Base-by-base conservation (phyloP, 106 monocot species). In the Triglochin maritima region DNA sequence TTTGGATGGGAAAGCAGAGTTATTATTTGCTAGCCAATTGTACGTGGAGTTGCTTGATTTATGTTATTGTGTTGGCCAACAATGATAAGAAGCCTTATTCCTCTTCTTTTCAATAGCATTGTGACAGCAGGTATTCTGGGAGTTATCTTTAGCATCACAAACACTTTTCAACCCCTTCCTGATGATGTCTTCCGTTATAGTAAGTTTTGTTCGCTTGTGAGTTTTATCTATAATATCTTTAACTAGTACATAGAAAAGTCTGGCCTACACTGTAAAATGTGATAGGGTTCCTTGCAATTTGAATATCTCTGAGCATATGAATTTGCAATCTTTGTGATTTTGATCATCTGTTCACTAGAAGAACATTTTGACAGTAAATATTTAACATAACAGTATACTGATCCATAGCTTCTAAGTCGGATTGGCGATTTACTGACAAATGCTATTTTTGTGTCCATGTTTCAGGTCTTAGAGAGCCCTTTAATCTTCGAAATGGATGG, bases 101-200 rank as follows among this genome's bases (percentile, higher is more conserved):
- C 54, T 45, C 45, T 0, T 10, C 13, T 50, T 42, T 45, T 13
- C 16, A 4, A 50, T 78, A 95, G 90, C 49, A 49, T 71, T 59
- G 82, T 82, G 41, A 91, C 91, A 60, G 82, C 81, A 67, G 81
- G 67, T 46, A 80, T 96, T 50, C 64, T 96, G 47, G 88, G 90
- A n/a, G 91, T 91, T 65, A 56, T 88, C 17, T 91, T 70, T 80
- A 80, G 88, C 62, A 91, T 91, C 79, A 96, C 92, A 51, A 86
- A 78, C 51, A 71, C 81, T 9, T 98, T 92, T 53, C 83, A 55
- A 53, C 88, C 98, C 69, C 69, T 88, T 67, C 84, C 92, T 47
- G 78, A 86, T 77, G 98, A 92, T 77, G 58, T 96, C 47, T 91
- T 95, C 50, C 65, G 80, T 44, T 98, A 98, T 57, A 86, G 89